A percentile compares a stretch with the other conserved stretches of the same genome.
Evolutionary conservation across 2,329 filamentous ascomycete genomes (phyloP).

Genomic region (Aspergillus fischeri): DNA sequence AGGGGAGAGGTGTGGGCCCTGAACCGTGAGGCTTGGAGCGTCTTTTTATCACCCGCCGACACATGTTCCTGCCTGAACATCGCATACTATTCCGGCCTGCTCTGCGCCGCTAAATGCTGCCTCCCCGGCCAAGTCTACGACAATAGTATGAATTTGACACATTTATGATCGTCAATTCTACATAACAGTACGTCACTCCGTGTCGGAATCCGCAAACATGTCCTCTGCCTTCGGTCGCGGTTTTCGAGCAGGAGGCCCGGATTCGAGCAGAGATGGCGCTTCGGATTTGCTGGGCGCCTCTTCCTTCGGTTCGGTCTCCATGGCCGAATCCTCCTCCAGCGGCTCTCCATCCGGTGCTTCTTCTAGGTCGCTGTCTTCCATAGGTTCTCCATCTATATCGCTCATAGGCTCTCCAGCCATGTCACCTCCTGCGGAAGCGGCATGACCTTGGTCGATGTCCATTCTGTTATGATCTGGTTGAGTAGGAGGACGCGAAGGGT

Average conservation of each 20-base stretch:
- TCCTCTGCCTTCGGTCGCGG: constrained; percentile 73
- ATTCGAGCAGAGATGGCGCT: constrained; percentile 23
- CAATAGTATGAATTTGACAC: neutral
- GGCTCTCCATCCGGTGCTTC: constrained; percentile 48
- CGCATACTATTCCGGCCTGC: neutral
- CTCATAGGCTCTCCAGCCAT: constrained; percentile 41
- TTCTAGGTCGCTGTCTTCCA: constrained; percentile 50
- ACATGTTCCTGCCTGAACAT: neutral
- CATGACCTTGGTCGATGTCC: constrained; percentile 28
- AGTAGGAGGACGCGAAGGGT: constrained; percentile 20
- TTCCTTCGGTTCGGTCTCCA: constrained; percentile 22
- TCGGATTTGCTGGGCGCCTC: constrained; percentile 16
- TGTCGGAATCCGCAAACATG: constrained; percentile 80
- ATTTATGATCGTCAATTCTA: neutral
- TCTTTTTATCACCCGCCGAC: neutral
- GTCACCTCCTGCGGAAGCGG: constrained; percentile 40
- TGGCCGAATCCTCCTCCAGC: constrained; percentile 41
- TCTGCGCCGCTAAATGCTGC: neutral
- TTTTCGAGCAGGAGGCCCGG: constrained; percentile 39
- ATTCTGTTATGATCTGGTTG: constrained; percentile 26
- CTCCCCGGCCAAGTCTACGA: neutral
- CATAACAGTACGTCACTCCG: constrained; percentile 31
- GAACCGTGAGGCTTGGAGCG: constrained; percentile 8
- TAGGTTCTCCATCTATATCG: constrained; percentile 43
- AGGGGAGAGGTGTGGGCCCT: constrained; percentile 16